A percentile compares a stretch with the other conserved stretches of the same genome.
Evolutionary conservation across 306 rosid species (phyloP).

Genomic region (Castanopsis chinensis): DNA sequence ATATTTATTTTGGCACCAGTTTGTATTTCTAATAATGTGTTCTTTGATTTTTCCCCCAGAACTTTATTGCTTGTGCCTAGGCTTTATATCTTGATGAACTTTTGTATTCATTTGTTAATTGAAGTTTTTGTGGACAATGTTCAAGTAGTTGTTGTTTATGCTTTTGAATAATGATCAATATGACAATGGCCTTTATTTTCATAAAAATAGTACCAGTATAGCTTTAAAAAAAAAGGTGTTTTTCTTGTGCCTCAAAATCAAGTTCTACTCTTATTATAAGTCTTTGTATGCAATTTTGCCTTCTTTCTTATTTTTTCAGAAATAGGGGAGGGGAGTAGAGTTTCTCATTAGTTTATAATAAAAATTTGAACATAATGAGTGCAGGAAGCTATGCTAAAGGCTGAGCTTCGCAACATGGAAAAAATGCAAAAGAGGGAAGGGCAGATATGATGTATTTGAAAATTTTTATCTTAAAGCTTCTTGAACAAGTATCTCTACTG

Average conservation of each 20-base stretch:
- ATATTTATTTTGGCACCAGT: background rate
- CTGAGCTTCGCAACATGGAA: conserved; percentile 74
- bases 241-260: background rate
- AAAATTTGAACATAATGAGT: conserved; percentile 25
- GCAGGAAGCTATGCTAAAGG: conserved; percentile 77
- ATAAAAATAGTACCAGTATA: background rate
- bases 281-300: background rate
- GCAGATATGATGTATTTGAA: conserved; percentile 92
- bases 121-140: background rate
- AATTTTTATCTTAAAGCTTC: conserved; percentile 91
- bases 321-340: background rate
- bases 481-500: conserved; percentile 66
- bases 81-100: background rate
- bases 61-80: background rate
- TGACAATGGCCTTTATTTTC: background rate
- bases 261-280: no score
- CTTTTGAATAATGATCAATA: background rate
- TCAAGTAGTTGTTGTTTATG: background rate
- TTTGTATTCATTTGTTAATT: background rate
- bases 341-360: background rate
- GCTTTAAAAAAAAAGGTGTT: background rate
- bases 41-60: background rate
- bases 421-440: conserved; percentile 86
- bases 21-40: background rate
- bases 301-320: background rate